Conservation (phyloP, 371 early-diverging fungal species). For the Mortierella sp. region DNA sequence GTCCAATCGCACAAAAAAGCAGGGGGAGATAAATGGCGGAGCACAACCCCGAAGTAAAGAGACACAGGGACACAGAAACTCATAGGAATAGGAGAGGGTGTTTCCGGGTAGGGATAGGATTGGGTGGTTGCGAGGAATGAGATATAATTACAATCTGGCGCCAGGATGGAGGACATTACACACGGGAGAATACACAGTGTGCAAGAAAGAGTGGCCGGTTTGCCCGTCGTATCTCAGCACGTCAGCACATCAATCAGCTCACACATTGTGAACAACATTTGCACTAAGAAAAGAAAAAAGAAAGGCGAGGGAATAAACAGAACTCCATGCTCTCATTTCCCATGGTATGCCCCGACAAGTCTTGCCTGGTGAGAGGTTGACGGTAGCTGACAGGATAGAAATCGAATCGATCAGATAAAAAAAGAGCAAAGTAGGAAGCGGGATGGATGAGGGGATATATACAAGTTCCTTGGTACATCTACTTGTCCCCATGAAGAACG, state of each 20-base stretch:
- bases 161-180: not conserved
- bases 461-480: not conserved
- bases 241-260: slow-evolving; percentile 2
- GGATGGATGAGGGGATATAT: slow-evolving; percentile 2
- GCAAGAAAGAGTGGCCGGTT: not conserved
- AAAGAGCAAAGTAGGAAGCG: not conserved
- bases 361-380: not conserved
- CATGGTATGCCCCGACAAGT: not conserved
- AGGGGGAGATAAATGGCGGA: not conserved
- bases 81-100: not conserved
- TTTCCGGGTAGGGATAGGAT: slow-evolving; percentile 11
- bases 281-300: not conserved
- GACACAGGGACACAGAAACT: not conserved
- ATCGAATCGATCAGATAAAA: slow-evolving; percentile 13
- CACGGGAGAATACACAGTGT: not conserved
- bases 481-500: not conserved
- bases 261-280: not conserved
- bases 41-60: not conserved
- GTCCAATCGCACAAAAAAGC: not conserved
- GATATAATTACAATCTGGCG: not conserved
- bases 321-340: not conserved
- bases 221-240: not conserved
- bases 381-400: not conserved
- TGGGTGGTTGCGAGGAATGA: not conserved
- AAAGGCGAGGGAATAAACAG: not conserved